Percentiles rank a stretch among this genome's conserved stretches.
Evolutionary conservation across 169 alveolate species (phyloP).

Genomic region (Theileria sp.): DNA sequence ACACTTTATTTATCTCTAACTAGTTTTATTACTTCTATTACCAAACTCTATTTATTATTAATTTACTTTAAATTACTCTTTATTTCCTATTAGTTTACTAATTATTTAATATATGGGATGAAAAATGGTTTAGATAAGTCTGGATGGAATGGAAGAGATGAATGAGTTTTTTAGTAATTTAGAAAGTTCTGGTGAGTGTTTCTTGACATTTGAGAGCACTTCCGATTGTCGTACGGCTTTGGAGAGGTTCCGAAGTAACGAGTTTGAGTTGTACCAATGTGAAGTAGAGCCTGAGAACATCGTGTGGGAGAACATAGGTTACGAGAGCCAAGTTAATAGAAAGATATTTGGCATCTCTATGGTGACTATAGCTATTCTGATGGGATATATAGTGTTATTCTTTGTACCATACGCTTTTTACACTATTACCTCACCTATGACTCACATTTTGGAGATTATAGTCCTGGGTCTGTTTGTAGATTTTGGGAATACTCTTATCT

Average conservation of each 20-base stretch:
- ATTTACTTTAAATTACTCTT: no score
- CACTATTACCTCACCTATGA: constrained; percentile 35
- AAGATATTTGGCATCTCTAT: constrained; percentile 27
- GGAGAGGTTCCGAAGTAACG: constrained; percentile 7
- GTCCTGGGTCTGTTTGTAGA: constrained; percentile 62
- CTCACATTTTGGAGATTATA: constrained; percentile 34
- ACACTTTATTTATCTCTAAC: no score
- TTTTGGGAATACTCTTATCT: constrained; percentile 61
- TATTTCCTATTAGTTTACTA: neutral
- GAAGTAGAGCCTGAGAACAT: constrained; percentile 72
- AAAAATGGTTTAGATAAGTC: constrained; percentile 26
- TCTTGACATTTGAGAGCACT: constrained; percentile 33
- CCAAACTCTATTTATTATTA: no score
- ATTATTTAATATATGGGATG: neutral
- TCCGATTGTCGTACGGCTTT: constrained; percentile 17
- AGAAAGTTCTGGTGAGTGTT: constrained; percentile 45
- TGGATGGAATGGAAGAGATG: constrained; percentile 31
- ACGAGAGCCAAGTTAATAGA: constrained; percentile 11
- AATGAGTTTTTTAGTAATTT: constrained; percentile 2
- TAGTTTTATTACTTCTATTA: no score
- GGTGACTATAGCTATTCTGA: constrained; percentile 21
- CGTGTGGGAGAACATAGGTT: constrained; percentile 57
- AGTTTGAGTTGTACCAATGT: constrained; percentile 33
- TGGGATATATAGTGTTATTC: constrained; percentile 63
- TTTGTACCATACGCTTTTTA: constrained; percentile 73